Conservation (phyloP, 371 early-diverging fungal genomes). For the Mortierella sp. region DNA sequence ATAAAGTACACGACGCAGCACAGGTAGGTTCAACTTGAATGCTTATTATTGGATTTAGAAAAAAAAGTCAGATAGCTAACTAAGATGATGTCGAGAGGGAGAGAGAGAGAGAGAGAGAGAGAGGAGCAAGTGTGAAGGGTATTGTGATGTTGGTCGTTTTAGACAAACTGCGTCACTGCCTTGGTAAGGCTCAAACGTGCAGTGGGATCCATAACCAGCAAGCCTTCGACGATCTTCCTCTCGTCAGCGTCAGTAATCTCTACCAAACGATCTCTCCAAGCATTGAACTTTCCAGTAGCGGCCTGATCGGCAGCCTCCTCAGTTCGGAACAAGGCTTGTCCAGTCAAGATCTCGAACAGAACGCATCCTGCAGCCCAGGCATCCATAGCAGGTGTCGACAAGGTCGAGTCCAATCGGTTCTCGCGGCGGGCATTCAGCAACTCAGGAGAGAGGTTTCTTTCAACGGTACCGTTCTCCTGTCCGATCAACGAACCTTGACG, state of each 20-base stretch:
- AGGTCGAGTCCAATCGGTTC: conserved; percentile 28
- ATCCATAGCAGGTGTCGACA: conserved; percentile 46
- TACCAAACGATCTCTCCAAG: conserved; percentile 46
- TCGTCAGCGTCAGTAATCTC: conserved; percentile 38
- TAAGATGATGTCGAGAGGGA: no score
- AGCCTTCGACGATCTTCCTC: conserved; percentile 36
- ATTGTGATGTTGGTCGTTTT: no score
- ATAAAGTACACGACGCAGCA: no score
- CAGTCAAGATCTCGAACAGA: conserved; percentile 47
- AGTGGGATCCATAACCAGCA: conserved; percentile 43
- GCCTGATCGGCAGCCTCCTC: conserved; percentile 54
- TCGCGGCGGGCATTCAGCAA: conserved; percentile 34
- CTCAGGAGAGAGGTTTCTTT: conserved; percentile 46
- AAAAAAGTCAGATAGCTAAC: no score
- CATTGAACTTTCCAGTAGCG: conserved; percentile 40
- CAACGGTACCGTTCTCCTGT: conserved; percentile 41
- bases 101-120: no score
- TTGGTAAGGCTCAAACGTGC: conserved; percentile 32
- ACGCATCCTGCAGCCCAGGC: conserved; percentile 55
- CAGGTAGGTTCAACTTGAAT: no score
- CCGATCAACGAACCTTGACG: conserved; percentile 44
- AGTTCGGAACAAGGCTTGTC: conserved; percentile 49
- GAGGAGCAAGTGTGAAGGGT: background rate
- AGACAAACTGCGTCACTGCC: conserved; percentile 38
- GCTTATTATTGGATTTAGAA: no score